Percentiles rank a stretch among this genome's conserved stretches.
Conservation (phyloP, 2,329 filamentous ascomycete genomes). For the Exophiala lecanii-corni region DNA sequence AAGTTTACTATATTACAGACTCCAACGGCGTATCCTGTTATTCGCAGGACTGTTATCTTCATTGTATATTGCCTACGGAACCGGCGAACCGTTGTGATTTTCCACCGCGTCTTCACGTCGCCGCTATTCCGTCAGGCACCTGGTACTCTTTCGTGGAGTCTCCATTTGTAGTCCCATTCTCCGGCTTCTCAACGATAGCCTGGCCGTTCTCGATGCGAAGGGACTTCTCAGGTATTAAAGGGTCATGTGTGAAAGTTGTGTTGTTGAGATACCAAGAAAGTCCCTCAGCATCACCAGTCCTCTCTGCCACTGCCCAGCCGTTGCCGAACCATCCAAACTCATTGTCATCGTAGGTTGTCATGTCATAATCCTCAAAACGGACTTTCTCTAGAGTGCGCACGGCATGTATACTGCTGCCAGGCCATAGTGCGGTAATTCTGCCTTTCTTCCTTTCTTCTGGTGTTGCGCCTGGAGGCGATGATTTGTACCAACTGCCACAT, state of each 20-base stretch:
- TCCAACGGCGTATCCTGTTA: too few species aligned
- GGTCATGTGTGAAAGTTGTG: conserved; percentile 19
- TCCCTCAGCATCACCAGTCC: conserved; percentile 17
- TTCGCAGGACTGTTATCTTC: too few species aligned
- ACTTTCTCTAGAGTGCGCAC: conserved; percentile 34
- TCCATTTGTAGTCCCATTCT: conserved; percentile 7
- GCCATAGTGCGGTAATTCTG: conserved; percentile 42
- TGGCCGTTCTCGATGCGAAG: conserved; percentile 5
- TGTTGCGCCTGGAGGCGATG: conserved; percentile 31
- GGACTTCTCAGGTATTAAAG: conserved; percentile 6
- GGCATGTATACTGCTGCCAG: conserved; percentile 38
- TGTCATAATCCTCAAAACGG: conserved; percentile 46
- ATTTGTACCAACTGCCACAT: conserved; percentile 52
- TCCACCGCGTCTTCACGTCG: too few species aligned
- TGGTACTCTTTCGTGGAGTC: conserved; percentile 8
- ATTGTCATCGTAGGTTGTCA: conserved; percentile 40
- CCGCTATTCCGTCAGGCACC: conserved; percentile 14
- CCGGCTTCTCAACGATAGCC: conserved; percentile 11
- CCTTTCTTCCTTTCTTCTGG: conserved; percentile 28
- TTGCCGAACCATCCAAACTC: conserved; percentile 48
- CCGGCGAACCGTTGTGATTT: too few species aligned
- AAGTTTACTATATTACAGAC: too few species aligned
- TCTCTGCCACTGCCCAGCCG: conserved; percentile 36
- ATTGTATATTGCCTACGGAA: too few species aligned
- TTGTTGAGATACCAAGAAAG: conserved; percentile 25